A percentile compares a stretch with the other conserved stretches of the same genome.
Evolutionary conservation across 1,284 basidiomycete species (phyloP).

Genomic region (Moesziomyces sp.): DNA sequence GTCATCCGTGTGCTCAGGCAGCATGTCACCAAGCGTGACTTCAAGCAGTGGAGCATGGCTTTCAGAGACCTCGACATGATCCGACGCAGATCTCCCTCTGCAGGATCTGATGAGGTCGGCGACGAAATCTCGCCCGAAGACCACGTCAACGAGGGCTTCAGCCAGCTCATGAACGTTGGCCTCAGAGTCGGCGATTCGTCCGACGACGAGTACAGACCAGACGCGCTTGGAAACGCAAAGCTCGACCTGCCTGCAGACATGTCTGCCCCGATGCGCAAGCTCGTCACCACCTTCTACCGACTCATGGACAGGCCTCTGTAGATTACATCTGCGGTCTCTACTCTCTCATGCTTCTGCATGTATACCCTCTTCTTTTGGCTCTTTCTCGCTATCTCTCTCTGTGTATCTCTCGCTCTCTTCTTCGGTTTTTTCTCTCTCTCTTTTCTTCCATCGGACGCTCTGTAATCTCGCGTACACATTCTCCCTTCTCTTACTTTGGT

Average conservation of each 20-base stretch:
- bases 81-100: slow-evolving; percentile 4
- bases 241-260: slow-evolving; percentile 35
- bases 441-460: not conserved
- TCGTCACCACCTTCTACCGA: slow-evolving; percentile 45
- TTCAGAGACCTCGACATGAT: slow-evolving; percentile 49
- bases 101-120: not conserved
- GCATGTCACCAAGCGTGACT: slow-evolving; percentile 36
- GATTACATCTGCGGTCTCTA: not conserved
- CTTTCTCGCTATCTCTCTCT: not conserved
- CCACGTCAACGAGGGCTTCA: slow-evolving; percentile 35
- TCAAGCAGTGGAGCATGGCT: slow-evolving; percentile 49
- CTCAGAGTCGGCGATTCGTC: slow-evolving; percentile 26
- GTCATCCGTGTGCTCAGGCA: slow-evolving; percentile 34
- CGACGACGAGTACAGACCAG: slow-evolving; percentile 36
- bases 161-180: slow-evolving; percentile 45
- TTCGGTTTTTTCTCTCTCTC: slow-evolving; percentile 1
- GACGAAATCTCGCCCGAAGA: slow-evolving; percentile 18
- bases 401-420: not conserved
- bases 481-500: not conserved
- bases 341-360: no score
- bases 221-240: slow-evolving; percentile 30
- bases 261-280: slow-evolving; percentile 38
- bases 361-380: not conserved
- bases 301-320: slow-evolving; percentile 39
- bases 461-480: not conserved